These are phyloP conservation scores for Cordia subcordata DNA, from an alignment of 257 asterid genomes.

Conservation along the genomic window DNA sequence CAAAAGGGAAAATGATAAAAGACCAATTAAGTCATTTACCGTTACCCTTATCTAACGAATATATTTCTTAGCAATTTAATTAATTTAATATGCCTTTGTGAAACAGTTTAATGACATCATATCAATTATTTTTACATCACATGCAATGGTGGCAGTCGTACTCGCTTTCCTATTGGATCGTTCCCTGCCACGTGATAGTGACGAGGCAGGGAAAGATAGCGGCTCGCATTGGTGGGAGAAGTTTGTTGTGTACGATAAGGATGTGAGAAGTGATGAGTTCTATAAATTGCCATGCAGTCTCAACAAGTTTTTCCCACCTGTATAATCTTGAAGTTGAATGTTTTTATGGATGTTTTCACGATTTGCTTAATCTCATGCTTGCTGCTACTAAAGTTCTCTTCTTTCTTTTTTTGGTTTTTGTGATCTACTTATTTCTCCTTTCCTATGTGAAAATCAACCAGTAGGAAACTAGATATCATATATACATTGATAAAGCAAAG, in stretches of 20 bases:
- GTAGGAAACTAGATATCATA: no score
- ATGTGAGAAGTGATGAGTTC: constrained; percentile 59
- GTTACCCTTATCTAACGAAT: not conserved
- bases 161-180: constrained; percentile 46
- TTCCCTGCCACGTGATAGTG: constrained; percentile 33
- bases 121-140: constrained; percentile 46
- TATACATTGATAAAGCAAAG: no score
- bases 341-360: not conserved
- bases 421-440: no score
- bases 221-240: constrained; percentile 66
- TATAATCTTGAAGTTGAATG: constrained; percentile 11
- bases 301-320: constrained; percentile 55
- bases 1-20: no score
- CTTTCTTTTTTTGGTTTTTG: no score
- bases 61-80: not conserved
- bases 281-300: constrained; percentile 58
- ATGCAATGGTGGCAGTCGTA: constrained; percentile 43
- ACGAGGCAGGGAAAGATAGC: constrained; percentile 42
- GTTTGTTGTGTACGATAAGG: constrained; percentile 48
- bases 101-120: constrained; percentile 51
- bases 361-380: not conserved
- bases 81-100: constrained; percentile 1
- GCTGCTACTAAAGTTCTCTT: no score
- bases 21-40: no score
- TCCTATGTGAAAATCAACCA: no score